Conservation (phyloP, 768 basidiomycete genomes). For the Tylopilus intermedius region DNA sequence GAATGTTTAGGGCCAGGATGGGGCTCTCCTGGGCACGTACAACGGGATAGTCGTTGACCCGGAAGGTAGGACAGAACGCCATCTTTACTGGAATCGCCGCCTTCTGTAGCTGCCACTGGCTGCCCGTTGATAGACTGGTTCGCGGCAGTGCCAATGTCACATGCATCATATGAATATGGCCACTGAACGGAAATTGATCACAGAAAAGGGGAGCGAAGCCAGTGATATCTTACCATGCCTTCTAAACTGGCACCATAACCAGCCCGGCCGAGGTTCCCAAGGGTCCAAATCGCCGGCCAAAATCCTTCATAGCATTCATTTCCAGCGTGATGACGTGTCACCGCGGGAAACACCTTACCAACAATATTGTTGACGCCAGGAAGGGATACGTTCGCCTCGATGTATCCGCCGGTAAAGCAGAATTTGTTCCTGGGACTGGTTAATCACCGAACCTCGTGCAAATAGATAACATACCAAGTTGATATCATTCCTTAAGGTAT, state of each 20-base stretch:
- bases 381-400: slow-evolving; percentile 59
- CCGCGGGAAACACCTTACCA: slow-evolving; percentile 27
- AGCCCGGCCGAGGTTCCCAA: slow-evolving; percentile 58
- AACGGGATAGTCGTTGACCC: slow-evolving; percentile 79
- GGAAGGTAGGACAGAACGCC: slow-evolving; percentile 65
- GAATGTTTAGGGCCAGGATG: slow-evolving; percentile 78
- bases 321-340: neutral
- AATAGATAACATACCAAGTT: slow-evolving; percentile 29
- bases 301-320: slow-evolving; percentile 30
- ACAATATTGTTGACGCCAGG: slow-evolving; percentile 64
- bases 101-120: slow-evolving; percentile 56
- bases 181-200: slow-evolving; percentile 34
- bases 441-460: slow-evolving; percentile 1
- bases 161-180: slow-evolving; percentile 68
- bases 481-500: slow-evolving; percentile 46
- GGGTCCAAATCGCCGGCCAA: slow-evolving; percentile 56
- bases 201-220: neutral
- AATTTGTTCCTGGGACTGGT: slow-evolving; percentile 69
- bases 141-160: slow-evolving; percentile 78
- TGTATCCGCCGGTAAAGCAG: slow-evolving; percentile 80
- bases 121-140: slow-evolving; percentile 75
- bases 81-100: slow-evolving; percentile 47
- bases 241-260: slow-evolving; percentile 65
- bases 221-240: slow-evolving; percentile 36
- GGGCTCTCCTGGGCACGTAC: slow-evolving; percentile 76